Evolutionary conservation across 106 monocot species (phyloP).

Genomic region (Cymbidium sinense): DNA sequence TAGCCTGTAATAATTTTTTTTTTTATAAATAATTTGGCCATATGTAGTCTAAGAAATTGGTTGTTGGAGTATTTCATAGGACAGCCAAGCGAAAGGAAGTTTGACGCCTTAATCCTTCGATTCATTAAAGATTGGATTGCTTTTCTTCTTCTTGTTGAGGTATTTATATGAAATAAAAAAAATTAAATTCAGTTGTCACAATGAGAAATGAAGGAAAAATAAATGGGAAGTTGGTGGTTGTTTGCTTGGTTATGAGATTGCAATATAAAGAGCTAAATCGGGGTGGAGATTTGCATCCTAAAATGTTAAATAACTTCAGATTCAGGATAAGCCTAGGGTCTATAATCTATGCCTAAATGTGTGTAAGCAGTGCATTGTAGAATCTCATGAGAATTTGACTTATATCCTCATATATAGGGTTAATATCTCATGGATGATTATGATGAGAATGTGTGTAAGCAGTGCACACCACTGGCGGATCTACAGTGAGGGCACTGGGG

Average conservation of each 20-base stretch:
- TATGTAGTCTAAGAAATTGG: conserved; percentile 84
- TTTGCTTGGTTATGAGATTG: neutral
- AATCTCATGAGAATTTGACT: neutral
- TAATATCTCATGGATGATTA: too few relatives aligned
- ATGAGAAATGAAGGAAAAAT: neutral
- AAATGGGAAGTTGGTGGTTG: neutral
- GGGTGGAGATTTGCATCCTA: neutral
- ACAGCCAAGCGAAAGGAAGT: conserved; percentile 62
- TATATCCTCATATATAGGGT: neutral
- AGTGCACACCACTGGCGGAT: too few relatives aligned
- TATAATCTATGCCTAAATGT: neutral
- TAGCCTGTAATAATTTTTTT: too few relatives aligned
- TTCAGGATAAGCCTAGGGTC: neutral
- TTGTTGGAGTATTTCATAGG: conserved; percentile 83
- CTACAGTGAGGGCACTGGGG: too few relatives aligned
- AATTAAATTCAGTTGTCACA: neutral
- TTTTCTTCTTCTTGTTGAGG: conserved; percentile 76
- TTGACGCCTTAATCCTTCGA: conserved; percentile 64
- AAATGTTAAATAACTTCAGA: neutral
- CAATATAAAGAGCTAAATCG: neutral
- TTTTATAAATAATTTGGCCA: too few relatives aligned
- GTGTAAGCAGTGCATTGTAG: neutral
- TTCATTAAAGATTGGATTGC: conserved; percentile 80
- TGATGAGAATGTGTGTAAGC: too few relatives aligned
- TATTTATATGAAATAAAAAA: conserved; percentile 13